phyloP scores from a whole-genome alignment of 768 basidiomycete species.

The Clavulina sp. region DNA sequence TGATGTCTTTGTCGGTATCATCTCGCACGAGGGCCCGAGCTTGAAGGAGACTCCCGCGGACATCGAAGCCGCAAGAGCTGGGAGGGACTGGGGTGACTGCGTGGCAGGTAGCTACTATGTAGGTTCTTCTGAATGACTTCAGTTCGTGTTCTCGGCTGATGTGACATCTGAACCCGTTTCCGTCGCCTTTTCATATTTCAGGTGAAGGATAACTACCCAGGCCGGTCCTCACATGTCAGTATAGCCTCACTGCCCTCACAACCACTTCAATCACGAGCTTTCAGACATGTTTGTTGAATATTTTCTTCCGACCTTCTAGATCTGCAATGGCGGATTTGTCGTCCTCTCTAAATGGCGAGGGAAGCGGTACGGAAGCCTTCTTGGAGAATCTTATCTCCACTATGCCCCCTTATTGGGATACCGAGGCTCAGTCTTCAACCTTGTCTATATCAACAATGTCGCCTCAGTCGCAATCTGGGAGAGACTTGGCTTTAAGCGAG shows the following conservation, averaged over 20 bases:
- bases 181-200: conserved; percentile 16
- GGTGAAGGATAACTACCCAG: conserved; percentile 83
- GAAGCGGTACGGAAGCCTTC: conserved; percentile 44
- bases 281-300: background rate
- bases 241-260: background rate
- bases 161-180: too few relatives aligned
- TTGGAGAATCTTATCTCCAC: conserved; percentile 63
- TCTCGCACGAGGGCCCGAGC: conserved; percentile 9
- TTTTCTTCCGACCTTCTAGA: conserved; percentile 24
- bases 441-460: conserved; percentile 1
- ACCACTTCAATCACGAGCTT: too few relatives aligned
- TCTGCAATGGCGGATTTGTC: conserved; percentile 83
- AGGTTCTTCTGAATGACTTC: conserved; percentile 16
- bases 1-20: conserved; percentile 56
- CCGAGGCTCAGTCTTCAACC: conserved; percentile 32
- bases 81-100: conserved; percentile 46
- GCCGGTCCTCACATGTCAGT: conserved; percentile 76
- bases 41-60: conserved; percentile 15
- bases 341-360: conserved; percentile 47
- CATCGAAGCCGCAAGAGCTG: conserved; percentile 30
- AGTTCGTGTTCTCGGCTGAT: background rate
- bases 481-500: conserved; percentile 55
- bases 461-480: conserved; percentile 50
- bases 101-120: conserved; percentile 71
- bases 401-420: conserved; percentile 69